These are phyloP conservation scores for Trichomonas vaginalis DNA, from an alignment of 208 protist genomes.

Conservation along the genomic window DNA sequence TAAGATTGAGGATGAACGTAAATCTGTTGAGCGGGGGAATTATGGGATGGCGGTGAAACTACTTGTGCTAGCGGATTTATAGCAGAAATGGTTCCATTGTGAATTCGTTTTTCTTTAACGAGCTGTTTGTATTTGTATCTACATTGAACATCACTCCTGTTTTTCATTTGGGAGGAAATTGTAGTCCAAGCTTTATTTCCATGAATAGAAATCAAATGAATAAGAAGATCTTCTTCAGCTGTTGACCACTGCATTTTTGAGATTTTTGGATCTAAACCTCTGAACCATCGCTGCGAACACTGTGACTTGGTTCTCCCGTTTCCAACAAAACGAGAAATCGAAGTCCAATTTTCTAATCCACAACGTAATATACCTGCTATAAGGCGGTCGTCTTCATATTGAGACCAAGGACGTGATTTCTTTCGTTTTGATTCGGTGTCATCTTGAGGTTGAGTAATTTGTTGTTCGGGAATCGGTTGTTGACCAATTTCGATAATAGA, in stretches of 20 bases:
- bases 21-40: neutral
- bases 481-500: neutral
- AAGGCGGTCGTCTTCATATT: neutral
- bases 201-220: neutral
- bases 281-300: neutral
- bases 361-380: neutral
- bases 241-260: neutral
- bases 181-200: neutral
- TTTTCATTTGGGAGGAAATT: neutral
- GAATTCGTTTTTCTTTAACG: neutral
- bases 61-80: too few relatives aligned
- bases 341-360: neutral
- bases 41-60: neutral
- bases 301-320: neutral
- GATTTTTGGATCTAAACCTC: neutral
- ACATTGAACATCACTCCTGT: neutral
- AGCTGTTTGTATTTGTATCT: neutral
- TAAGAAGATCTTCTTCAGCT: neutral
- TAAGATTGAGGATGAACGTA: neutral
- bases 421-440: neutral
- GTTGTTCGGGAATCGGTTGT: neutral
- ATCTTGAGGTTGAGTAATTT: neutral
- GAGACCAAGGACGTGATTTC: neutral
- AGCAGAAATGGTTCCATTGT: neutral
- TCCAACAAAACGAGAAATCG: neutral